Percentiles rank a stretch among this genome's conserved stretches.
These are phyloP conservation scores for Castanopsis chinensis DNA, from an alignment of 306 rosid genomes.

Conservation along the genomic window DNA sequence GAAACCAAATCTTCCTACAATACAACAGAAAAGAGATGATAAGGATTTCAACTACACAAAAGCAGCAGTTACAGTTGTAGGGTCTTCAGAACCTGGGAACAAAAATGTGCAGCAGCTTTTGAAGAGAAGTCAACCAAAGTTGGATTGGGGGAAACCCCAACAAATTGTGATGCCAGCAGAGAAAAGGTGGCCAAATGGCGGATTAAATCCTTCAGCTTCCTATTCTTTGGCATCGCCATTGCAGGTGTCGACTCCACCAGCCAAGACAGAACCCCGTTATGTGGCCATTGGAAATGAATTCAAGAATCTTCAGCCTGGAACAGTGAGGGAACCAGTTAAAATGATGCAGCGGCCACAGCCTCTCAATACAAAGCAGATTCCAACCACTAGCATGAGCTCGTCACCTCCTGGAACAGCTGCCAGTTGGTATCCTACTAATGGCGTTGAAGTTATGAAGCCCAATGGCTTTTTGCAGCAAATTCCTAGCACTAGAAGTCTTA, in stretches of 20 bases:
- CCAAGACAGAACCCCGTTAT: slow-evolving; percentile 65
- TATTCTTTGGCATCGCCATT: slow-evolving; percentile 63
- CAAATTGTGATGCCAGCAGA: slow-evolving; percentile 50
- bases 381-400: slow-evolving; percentile 66
- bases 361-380: slow-evolving; percentile 55
- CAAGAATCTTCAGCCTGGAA: slow-evolving; percentile 65
- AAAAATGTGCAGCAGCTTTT: slow-evolving; percentile 68
- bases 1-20: slow-evolving; percentile 42
- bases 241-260: slow-evolving; percentile 52
- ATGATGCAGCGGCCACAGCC: slow-evolving; percentile 87
- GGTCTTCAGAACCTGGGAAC: slow-evolving; percentile 53
- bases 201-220: slow-evolving; percentile 59
- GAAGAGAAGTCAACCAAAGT: slow-evolving; percentile 64
- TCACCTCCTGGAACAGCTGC: slow-evolving; percentile 66
- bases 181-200: slow-evolving; percentile 68
- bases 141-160: slow-evolving; percentile 80
- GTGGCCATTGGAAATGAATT: slow-evolving; percentile 54
- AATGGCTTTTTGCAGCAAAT: slow-evolving; percentile 64
- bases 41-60: slow-evolving; percentile 83
- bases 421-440: slow-evolving; percentile 67
- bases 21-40: slow-evolving; percentile 69
- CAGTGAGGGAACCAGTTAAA: slow-evolving; percentile 66
- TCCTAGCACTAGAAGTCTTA: slow-evolving; percentile 49
- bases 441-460: slow-evolving; percentile 52
- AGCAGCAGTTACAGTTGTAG: slow-evolving; percentile 45